phyloP scores from a whole-genome alignment of 192 early-diverging fungal genomes.

The Backusella mclennaniae region DNA sequence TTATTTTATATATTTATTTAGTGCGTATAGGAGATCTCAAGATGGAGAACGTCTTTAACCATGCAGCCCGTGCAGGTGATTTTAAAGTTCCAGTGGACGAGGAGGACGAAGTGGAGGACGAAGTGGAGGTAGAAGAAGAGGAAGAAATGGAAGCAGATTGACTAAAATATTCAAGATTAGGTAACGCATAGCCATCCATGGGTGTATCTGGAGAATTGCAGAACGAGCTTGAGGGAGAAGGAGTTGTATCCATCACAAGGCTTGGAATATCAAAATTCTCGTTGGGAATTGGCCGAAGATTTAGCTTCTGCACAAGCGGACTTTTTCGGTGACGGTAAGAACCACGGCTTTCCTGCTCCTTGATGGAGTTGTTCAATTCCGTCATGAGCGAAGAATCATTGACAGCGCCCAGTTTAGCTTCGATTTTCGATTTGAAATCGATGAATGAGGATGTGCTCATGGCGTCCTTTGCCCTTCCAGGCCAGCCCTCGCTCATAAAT shows the following conservation, averaged over 20 bases:
- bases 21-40: background rate
- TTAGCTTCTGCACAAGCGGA: slow-evolving; percentile 7
- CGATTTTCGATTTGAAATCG: slow-evolving; percentile 14
- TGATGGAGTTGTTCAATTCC: background rate
- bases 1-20: background rate
- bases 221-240: background rate
- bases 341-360: background rate
- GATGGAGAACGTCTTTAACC: background rate
- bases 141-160: background rate
- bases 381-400: background rate
- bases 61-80: background rate
- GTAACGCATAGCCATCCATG: background rate
- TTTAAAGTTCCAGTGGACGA: background rate
- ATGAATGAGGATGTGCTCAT: background rate
- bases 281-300: slow-evolving; percentile 12
- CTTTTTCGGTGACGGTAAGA: slow-evolving; percentile 15
- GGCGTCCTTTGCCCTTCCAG: slow-evolving; percentile 1
- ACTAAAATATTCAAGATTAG: background rate
- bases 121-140: background rate
- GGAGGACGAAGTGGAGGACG: background rate
- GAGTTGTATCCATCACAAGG: background rate
- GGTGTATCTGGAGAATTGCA: slow-evolving; percentile 2
- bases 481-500: slow-evolving; percentile 7
- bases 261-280: background rate
- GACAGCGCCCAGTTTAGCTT: slow-evolving; percentile 6